A percentile compares a stretch with the other conserved stretches of the same genome.
Conservation (phyloP, 2,329 filamentous ascomycete species). For the Penicillium sp. region DNA sequence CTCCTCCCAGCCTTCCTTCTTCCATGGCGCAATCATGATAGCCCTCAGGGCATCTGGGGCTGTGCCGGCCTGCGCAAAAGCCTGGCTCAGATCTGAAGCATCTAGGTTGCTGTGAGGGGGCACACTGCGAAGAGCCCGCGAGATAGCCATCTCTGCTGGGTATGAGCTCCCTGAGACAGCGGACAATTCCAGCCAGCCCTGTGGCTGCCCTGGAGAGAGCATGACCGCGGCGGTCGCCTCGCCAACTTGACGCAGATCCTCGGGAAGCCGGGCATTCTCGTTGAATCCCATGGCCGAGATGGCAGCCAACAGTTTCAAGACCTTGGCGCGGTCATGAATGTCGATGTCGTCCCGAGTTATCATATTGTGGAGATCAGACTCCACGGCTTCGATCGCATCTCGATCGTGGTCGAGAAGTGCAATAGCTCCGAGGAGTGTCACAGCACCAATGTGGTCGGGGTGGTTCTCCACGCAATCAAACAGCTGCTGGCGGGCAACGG, state of each 20-base stretch:
- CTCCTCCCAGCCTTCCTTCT: constrained; percentile 62
- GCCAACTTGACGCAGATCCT: constrained; percentile 55
- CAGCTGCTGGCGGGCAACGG: constrained; percentile 74
- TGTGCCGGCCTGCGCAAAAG: constrained; percentile 72
- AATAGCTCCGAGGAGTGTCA: constrained; percentile 80
- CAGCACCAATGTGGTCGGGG: constrained; percentile 74
- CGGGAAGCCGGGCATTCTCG: constrained; percentile 41
- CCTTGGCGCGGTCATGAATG: constrained; percentile 64
- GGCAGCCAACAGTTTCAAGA: constrained; percentile 74
- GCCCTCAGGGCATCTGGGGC: constrained; percentile 74
- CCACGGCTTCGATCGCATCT: constrained; percentile 78
- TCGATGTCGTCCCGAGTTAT: constrained; percentile 67
- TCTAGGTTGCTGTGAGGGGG: constrained; percentile 70
- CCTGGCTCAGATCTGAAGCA: constrained; percentile 68
- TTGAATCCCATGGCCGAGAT: constrained; percentile 63
- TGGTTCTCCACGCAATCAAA: constrained; percentile 76
- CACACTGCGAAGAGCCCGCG: constrained; percentile 72
- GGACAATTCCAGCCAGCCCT: constrained; percentile 78
- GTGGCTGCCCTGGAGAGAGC: constrained; percentile 74
- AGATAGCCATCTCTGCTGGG: constrained; percentile 74
- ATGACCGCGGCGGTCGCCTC: constrained; percentile 78
- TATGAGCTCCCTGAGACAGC: constrained; percentile 56
- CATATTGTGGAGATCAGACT: constrained; percentile 72
- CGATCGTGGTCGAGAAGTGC: constrained; percentile 77
- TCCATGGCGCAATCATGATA: constrained; percentile 82